Base-by-base conservation (phyloP, 768 basidiomycete genomes). In the Mycena galericulata region DNA sequence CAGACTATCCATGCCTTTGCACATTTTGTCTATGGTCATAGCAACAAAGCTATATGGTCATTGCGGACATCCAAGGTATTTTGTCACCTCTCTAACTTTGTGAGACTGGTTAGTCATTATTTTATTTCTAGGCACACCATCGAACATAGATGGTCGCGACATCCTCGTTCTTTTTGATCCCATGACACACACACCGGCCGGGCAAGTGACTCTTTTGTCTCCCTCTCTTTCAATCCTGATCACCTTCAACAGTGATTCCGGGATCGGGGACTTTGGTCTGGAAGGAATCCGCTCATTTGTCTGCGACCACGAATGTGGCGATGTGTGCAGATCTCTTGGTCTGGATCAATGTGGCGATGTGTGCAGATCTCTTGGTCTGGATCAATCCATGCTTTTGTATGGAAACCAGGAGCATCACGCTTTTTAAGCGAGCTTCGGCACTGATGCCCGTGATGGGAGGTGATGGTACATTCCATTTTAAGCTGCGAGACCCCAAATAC, bases 41-140 rank as follows among this genome's bases (percentile, higher is more conserved):
- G 58, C 40, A 60, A 70, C 22, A 36, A 32, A 27, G 30, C 22
- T 20, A 14, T n/a, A n/a, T 67, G 15, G 47, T 68, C 24, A 27
- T 72, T 24, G 70, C 70, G 1, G 70, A 72, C 30, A 45, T 72
- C 36, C 68, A 72, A 60, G 68, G 70, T 71, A 61, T 15, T 41
- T 49, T 11, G 32, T 34, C 1, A 5, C 50, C 24, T 7, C n/a
- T 45, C 47, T 20, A 4, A n/a, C 20, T n/a, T 41, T 18, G 29
- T 27, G 18, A 17, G n/a, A 45, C 27, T 36, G 34, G 34, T 36
- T 36, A 6, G 34, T 36, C 34, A 36, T 36, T 36, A 36, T 36
- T 36, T 14, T 22, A 36, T 40, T 62, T 32, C 11, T 22, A 71
- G 72, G 72, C 18, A 69, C 68, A 30, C 60, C 60, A 14, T 22